A percentile compares a stretch with the other conserved stretches of the same genome.
Conservation (phyloP, 2,329 filamentous ascomycete species). For the Alternaria postmessia region DNA sequence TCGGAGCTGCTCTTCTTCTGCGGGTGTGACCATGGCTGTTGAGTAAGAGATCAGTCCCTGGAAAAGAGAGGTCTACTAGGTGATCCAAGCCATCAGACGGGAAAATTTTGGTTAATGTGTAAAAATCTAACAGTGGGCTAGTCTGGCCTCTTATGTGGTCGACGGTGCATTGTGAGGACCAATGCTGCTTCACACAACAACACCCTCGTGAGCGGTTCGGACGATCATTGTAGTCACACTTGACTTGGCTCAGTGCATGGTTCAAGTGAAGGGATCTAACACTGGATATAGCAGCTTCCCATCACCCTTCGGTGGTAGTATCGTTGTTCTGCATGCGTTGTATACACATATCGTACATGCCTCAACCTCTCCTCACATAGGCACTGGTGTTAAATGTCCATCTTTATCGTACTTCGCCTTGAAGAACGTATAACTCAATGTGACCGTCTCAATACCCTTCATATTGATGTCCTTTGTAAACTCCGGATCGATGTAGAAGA, state of each 20-base stretch:
- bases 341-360: too few relatives aligned
- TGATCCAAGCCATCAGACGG: too few relatives aligned
- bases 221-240: neutral
- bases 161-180: neutral
- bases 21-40: neutral
- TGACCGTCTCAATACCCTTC: conserved; percentile 93
- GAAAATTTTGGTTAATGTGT: neutral
- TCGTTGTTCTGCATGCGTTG: too few relatives aligned
- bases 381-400: conserved; percentile 70
- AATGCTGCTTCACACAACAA: neutral
- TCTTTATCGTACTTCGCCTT: conserved; percentile 89
- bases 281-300: too few relatives aligned
- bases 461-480: conserved; percentile 91
- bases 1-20: neutral
- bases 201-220: too few relatives aligned
- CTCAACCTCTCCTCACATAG: conserved; percentile 35
- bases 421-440: conserved; percentile 97
- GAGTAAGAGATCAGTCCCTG: neutral
- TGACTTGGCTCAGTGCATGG: neutral
- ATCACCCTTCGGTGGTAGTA: too few relatives aligned
- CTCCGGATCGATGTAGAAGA: conserved; percentile 98
- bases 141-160: neutral
- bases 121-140: neutral
- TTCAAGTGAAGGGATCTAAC: neutral
- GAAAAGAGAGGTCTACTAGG: neutral